phyloP scores from a whole-genome alignment of 257 asterid species.

The Ophiorrhiza pumila region DNA sequence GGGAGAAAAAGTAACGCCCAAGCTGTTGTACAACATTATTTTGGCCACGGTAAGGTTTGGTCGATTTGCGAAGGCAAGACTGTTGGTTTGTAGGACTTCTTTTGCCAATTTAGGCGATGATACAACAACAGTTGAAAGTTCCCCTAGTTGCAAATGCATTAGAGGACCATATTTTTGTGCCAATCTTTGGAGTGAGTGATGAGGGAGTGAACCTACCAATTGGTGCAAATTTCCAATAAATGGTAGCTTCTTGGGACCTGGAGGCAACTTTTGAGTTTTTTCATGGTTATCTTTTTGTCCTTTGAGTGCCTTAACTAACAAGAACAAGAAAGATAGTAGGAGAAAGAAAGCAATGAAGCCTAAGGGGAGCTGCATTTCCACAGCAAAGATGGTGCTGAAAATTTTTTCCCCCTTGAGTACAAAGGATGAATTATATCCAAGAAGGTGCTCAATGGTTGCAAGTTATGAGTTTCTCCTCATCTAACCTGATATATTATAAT shows the following conservation, averaged over 20 bases:
- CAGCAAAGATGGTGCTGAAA: too few species aligned
- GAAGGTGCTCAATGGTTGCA: too few species aligned
- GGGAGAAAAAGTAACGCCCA: slow-evolving; percentile 8
- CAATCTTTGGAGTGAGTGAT: slow-evolving; percentile 15
- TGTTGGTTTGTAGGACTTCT: slow-evolving; percentile 28
- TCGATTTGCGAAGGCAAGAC: slow-evolving; percentile 19
- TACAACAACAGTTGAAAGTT: slow-evolving; percentile 22
- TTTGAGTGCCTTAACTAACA: background rate
- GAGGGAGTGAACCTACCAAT: slow-evolving; percentile 22
- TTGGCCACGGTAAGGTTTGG: slow-evolving; percentile 7
- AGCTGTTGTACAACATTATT: slow-evolving; percentile 4
- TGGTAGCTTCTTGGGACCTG: slow-evolving; percentile 28
- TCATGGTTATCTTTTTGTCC: background rate
- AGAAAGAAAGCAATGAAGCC: background rate
- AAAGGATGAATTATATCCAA: too few species aligned
- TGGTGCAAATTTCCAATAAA: slow-evolving; percentile 30
- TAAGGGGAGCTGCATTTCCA: background rate
- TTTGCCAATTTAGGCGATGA: slow-evolving; percentile 29
- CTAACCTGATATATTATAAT: too few species aligned
- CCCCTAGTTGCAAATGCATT: slow-evolving; percentile 26
- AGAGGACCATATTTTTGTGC: slow-evolving; percentile 21
- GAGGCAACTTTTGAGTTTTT: slow-evolving; percentile 19
- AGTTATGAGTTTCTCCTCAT: too few species aligned
- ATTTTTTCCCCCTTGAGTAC: too few species aligned
- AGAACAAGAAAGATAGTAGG: background rate